Evolutionary conservation across 2,329 filamentous ascomycete species (phyloP), one percentile per base, ranked within the genome.

Genomic region (Escovopsis weberi): DNA sequence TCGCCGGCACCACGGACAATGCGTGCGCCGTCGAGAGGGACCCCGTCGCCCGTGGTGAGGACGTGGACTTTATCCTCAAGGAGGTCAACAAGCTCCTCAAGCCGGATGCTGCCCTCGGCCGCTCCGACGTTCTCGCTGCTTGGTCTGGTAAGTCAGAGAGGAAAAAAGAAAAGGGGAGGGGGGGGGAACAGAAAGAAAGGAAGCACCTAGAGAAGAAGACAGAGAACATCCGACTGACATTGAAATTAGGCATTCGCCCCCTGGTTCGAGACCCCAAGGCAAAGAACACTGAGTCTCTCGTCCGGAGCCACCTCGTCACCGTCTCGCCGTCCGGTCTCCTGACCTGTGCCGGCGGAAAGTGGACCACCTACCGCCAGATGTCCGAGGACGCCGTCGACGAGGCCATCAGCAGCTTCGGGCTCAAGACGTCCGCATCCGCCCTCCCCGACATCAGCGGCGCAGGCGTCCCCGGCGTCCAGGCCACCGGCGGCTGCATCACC

Each of bases 281-380:
- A 48, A 78, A 80, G 62, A 86, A 85, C 58, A 88, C 85, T 18
- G 80, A 89, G 59, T 85, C 84, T 40, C 76, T 89, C 40, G 84
- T 91, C 45, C 82, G 84, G 50, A 88, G 82, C 63, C 84, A 91
- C 57, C 71, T 91, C 41, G 74, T 89, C 51, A 82, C 82, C 41
- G 74, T 82, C 36, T 88, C 84, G 18, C 62, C 74, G 6, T 83
- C 82, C 1, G 84, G 83, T 12, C 72, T 91, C 12, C 66, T 91
- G 51, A 89, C 84, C 41, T 86, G 83, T 59, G 82, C 83, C 32
- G 84, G 84, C 52, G 84, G 84, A 48, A 91, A 89, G 64, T 89
- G 84, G 84, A 91, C 84, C 6, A 91, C 84, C 10, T 91, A 89
- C 64, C 81, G 84, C 43, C 82, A 88, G 58, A 91, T 91, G 85